Conservation (phyloP, 1,284 basidiomycete genomes). For the Cutaneotrichosporon mucoides region DNA sequence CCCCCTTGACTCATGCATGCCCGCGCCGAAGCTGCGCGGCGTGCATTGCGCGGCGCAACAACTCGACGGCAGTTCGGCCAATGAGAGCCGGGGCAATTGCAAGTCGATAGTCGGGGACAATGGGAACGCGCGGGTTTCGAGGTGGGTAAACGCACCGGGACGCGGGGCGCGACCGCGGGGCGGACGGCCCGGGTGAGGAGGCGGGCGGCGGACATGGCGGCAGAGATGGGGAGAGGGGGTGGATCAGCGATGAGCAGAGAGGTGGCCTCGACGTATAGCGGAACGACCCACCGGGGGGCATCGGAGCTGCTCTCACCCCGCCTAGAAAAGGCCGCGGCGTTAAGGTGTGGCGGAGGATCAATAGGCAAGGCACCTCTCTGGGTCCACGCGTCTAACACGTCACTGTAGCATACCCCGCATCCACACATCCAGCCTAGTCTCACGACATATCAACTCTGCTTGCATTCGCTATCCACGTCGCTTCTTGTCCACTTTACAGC, state of each 20-base stretch:
- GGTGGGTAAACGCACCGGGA: slow-evolving; percentile 21
- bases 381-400: background rate
- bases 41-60: too few species aligned
- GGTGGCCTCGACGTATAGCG: background rate
- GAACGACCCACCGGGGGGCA: too few species aligned
- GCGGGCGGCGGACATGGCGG: slow-evolving; percentile 38
- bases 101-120: background rate
- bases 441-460: too few species aligned
- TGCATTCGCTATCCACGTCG: too few species aligned
- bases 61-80: slow-evolving; percentile 8
- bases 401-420: background rate
- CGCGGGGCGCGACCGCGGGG: slow-evolving; percentile 24
- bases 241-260: slow-evolving; percentile 6
- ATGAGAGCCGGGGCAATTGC: slow-evolving; percentile 14
- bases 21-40: background rate
- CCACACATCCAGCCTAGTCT: background rate
- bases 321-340: too few species aligned
- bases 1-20: background rate
- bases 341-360: too few species aligned
- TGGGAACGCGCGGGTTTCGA: background rate
- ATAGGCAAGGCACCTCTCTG: too few species aligned
- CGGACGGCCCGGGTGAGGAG: slow-evolving; percentile 39
- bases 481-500: too few species aligned
- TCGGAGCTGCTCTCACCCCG: too few species aligned
- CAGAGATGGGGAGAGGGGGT: slow-evolving; percentile 14